Base-by-base conservation (phyloP, 495 filamentous ascomycete genomes). In the Neohortaea acidophila region DNA sequence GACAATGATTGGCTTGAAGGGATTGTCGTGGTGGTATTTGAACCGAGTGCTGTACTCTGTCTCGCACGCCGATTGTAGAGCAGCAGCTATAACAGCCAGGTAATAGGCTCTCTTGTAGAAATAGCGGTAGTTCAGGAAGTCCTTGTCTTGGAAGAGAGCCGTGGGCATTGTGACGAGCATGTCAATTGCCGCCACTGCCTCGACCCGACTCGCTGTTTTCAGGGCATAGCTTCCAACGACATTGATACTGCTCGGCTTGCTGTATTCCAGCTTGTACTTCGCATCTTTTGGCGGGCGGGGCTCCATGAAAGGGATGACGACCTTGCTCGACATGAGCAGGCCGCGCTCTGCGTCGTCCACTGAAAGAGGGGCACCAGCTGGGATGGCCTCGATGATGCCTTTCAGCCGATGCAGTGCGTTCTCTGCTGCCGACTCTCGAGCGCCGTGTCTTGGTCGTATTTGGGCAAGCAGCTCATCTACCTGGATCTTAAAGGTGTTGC, bases 31-130 rank as follows among this genome's bases (percentile, higher is more conserved):
- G 19, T 86, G 65, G 47, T 70, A 62, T 14, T 66, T 63, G 61
- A 78, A 94, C 1, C 61, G 64, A 19, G 84, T 36, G 5, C 72
- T 62, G 36, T 79, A 64, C 1, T 59, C 59, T 2, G 12, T 15
- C 2, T 17, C 2, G 20, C 72, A 55, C 0, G 65, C 57, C 19
- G 71, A 65, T 38, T 71, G 72, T 15, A 97, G 62, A 4, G 68
- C 70, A 21, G 72, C 71, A 2, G 82, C 75, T 40, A 96, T 56
- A 45, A 75, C 80, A 24, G 86, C 81, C 20, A 97, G 59, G 46
- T 92, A 96, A 51, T 84, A 96, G 3, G 89, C 83, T 39, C 87
- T 63, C 55, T 94, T 94, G 59, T 94, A 78, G 51, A 96, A 94
- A 57, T 87, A 97, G 44, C 89, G 70, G 59, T 86, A 70, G 51